A percentile compares a stretch with the other conserved stretches of the same genome.
These are phyloP conservation scores for Sporodiniella umbellata DNA, from an alignment of 371 early-diverging fungal genomes.

Conservation along the genomic window DNA sequence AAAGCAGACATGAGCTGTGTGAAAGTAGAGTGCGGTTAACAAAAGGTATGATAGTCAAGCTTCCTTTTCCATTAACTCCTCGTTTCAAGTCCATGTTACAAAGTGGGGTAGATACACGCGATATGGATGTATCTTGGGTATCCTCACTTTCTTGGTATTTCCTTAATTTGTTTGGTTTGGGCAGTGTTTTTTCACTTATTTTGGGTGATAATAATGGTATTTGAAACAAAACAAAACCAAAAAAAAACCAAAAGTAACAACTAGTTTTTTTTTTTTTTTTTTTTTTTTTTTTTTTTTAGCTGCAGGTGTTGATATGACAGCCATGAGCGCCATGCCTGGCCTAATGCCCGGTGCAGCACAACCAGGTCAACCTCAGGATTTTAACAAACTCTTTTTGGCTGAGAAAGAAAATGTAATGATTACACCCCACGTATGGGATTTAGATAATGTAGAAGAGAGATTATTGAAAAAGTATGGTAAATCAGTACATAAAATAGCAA, in stretches of 20 bases:
- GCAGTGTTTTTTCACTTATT: slow-evolving; percentile 86
- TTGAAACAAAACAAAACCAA: background rate
- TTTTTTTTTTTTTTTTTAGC: slow-evolving; percentile 42
- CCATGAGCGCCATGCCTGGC: slow-evolving; percentile 70
- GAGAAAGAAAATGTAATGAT: slow-evolving; percentile 88
- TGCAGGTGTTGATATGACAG: slow-evolving; percentile 89
- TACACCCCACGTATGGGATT: slow-evolving; percentile 76
- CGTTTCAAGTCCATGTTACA: slow-evolving; percentile 98
- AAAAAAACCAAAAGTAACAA: too few relatives aligned
- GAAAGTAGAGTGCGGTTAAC: background rate
- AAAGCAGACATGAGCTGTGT: background rate
- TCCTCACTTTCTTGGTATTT: slow-evolving; percentile 98
- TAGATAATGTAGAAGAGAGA: slow-evolving; percentile 81
- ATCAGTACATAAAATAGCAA: background rate
- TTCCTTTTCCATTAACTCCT: slow-evolving; percentile 94
- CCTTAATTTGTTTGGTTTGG: slow-evolving; percentile 93
- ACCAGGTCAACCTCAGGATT: slow-evolving; percentile 79
- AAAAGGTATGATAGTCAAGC: too few relatives aligned
- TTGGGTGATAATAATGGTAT: slow-evolving; percentile 88
- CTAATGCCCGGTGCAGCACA: slow-evolving; percentile 47
- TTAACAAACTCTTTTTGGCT: slow-evolving; percentile 80
- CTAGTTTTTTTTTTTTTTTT: too few relatives aligned
- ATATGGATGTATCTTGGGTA: slow-evolving; percentile 98
- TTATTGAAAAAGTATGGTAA: slow-evolving; percentile 80
- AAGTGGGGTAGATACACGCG: slow-evolving; percentile 90